phyloP scores from a whole-genome alignment of 1,284 basidiomycete genomes.

The Moniliophthora roreri region DNA sequence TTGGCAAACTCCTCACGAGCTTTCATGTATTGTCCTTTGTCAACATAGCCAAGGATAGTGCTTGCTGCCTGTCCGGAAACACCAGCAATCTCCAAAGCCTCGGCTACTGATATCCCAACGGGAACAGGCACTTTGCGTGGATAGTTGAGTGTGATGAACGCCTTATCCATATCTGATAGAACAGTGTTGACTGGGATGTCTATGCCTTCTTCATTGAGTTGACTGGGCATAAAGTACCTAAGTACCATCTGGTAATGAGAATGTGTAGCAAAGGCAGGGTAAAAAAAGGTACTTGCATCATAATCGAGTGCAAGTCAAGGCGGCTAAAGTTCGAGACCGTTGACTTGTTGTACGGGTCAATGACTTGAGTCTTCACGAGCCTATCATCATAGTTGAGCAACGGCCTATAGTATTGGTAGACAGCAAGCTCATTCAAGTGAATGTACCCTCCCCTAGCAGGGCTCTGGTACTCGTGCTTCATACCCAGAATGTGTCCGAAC shows the following conservation, averaged over 20 bases:
- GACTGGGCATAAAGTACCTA: constrained; percentile 3
- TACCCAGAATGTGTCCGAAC: constrained; percentile 31
- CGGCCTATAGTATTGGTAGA: constrained; percentile 18
- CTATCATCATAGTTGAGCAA: constrained; percentile 16
- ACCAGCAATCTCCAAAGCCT: background rate
- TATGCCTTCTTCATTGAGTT: constrained; percentile 3
- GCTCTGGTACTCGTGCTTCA: constrained; percentile 32
- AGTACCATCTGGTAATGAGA: background rate
- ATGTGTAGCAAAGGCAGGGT: background rate
- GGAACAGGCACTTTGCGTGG: background rate
- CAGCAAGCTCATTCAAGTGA: constrained; percentile 16
- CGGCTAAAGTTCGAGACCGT: constrained; percentile 21
- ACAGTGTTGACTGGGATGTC: constrained; percentile 7
- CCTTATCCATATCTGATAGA: constrained; percentile 1
- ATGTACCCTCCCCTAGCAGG: constrained; percentile 20
- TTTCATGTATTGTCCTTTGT: background rate
- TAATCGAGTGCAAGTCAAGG: constrained; percentile 18
- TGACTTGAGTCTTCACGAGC: constrained; percentile 19
- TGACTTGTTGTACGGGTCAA: constrained; percentile 19
- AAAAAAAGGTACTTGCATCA: background rate
- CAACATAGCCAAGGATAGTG: background rate
- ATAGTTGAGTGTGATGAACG: constrained; percentile 8
- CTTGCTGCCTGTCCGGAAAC: background rate
- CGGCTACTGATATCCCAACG: background rate
- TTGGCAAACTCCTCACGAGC: background rate